Evolutionary conservation across 1,284 basidiomycete genomes (phyloP).

Genomic region (Leccinum subspadiceum): DNA sequence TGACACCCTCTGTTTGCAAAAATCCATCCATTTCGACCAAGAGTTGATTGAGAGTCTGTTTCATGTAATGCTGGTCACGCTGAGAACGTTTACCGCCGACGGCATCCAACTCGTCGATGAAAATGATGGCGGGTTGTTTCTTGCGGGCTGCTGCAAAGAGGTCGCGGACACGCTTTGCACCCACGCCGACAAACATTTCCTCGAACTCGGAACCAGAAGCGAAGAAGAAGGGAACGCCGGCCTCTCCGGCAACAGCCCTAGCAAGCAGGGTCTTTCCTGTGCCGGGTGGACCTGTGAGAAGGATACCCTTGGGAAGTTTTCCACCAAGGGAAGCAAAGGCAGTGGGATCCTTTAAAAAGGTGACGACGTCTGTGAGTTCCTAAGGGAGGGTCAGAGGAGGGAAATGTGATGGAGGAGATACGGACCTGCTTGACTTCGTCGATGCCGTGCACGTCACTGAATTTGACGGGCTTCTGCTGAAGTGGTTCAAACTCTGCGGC

Average conservation of each 20-base stretch:
- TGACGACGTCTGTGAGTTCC: slow-evolving; percentile 92
- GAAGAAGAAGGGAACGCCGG: slow-evolving; percentile 91
- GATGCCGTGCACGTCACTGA: slow-evolving; percentile 91
- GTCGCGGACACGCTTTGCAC: slow-evolving; percentile 94
- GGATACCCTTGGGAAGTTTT: slow-evolving; percentile 87
- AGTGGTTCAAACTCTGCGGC: slow-evolving; percentile 75
- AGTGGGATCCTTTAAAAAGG: slow-evolving; percentile 89
- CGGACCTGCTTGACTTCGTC: slow-evolving; percentile 88
- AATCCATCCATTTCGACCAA: slow-evolving; percentile 96
- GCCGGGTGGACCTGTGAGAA: slow-evolving; percentile 86
- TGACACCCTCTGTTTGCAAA: slow-evolving; percentile 85
- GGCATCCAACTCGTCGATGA: slow-evolving; percentile 92
- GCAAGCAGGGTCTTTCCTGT: slow-evolving; percentile 98
- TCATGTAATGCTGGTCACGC: slow-evolving; percentile 87
- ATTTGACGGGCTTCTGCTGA: slow-evolving; percentile 80
- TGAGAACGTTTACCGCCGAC: slow-evolving; percentile 90
- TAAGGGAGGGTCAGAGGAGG: slow-evolving; percentile 28
- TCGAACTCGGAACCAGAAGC: slow-evolving; percentile 94
- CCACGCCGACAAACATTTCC: slow-evolving; percentile 96
- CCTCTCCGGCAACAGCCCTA: slow-evolving; percentile 94
- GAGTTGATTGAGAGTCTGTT: slow-evolving; percentile 92
- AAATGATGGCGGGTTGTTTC: slow-evolving; percentile 92
- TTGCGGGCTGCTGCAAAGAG: slow-evolving; percentile 94
- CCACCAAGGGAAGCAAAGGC: slow-evolving; percentile 88
- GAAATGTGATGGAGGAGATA: neutral